phyloP scores from a whole-genome alignment of 495 filamentous ascomycete species.

The Saxophila tyrrhenica region DNA sequence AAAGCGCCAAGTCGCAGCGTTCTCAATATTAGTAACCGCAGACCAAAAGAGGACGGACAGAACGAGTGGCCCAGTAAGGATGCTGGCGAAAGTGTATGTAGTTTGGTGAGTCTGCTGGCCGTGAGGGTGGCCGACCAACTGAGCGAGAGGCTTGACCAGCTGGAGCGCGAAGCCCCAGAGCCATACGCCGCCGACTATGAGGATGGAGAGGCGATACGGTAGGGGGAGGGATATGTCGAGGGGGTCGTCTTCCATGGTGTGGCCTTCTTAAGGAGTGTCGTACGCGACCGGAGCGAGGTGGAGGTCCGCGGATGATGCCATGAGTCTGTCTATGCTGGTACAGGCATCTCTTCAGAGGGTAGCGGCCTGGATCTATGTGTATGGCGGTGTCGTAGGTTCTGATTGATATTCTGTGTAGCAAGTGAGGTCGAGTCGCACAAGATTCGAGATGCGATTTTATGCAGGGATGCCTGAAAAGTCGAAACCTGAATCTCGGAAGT shows the following conservation, averaged over 20 bases:
- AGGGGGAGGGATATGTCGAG: conserved; percentile 79
- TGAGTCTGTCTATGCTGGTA: too few relatives aligned
- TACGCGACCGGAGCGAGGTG: too few relatives aligned
- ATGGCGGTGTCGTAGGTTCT: too few relatives aligned
- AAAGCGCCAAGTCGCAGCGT: conserved; percentile 56
- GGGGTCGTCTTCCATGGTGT: conserved; percentile 48
- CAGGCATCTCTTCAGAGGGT: too few relatives aligned
- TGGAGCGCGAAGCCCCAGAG: conserved; percentile 53
- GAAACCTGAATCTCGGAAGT: too few relatives aligned
- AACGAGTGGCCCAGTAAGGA: conserved; percentile 57
- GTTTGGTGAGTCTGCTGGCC: conserved; percentile 48
- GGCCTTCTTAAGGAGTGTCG: too few relatives aligned
- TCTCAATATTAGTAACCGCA: conserved; percentile 53
- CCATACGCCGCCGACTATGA: conserved; percentile 78
- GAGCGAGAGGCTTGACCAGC: neutral
- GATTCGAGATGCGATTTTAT: conserved; percentile 1
- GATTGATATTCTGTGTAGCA: too few relatives aligned
- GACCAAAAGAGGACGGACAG: conserved; percentile 72
- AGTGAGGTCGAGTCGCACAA: too few relatives aligned
- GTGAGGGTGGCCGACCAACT: conserved; percentile 31
- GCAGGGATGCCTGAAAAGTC: too few relatives aligned
- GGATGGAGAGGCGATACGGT: conserved; percentile 67
- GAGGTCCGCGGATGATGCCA: too few relatives aligned
- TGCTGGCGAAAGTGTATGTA: conserved; percentile 67
- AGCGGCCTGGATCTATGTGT: too few relatives aligned